Conservation (phyloP, 495 filamentous ascomycete genomes). For the Talaromyces stipitatus region DNA sequence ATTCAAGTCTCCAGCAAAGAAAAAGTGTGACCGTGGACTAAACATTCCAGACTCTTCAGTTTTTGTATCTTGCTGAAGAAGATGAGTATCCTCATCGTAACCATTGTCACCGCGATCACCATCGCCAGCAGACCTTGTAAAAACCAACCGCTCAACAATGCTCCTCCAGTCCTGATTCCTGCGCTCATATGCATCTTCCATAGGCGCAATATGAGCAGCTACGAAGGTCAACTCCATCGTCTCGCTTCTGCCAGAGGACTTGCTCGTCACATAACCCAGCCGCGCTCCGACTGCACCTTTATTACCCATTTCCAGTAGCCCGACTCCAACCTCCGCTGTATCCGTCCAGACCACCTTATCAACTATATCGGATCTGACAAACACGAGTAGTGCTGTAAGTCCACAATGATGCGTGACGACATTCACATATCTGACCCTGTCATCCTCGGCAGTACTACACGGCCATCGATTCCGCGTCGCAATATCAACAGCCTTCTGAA, state of each 20-base stretch:
- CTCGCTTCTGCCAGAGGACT: conserved; percentile 19
- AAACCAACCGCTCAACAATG: conserved; percentile 73
- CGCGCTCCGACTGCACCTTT: conserved; percentile 85
- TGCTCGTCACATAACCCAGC: conserved; percentile 48
- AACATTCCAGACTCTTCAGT: conserved; percentile 46
- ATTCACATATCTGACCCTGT: conserved; percentile 35
- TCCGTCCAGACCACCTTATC: conserved; percentile 51
- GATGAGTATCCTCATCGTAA: conserved; percentile 31
- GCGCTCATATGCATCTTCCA: conserved; percentile 62
- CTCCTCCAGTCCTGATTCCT: conserved; percentile 80
- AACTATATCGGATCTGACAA: conserved; percentile 50
- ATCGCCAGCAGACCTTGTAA: conserved; percentile 24
- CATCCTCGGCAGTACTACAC: neutral
- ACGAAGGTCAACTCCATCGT: conserved; percentile 70
- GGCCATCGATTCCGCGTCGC: conserved; percentile 44
- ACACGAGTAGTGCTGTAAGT: conserved; percentile 84
- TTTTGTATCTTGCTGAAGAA: conserved; percentile 25
- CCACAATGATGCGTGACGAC: conserved; percentile 64
- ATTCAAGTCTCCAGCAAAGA: conserved; percentile 88
- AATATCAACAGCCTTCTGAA: conserved; percentile 59
- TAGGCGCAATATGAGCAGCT: conserved; percentile 80
- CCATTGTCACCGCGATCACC: conserved; percentile 2
- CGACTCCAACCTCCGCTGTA: conserved; percentile 71
- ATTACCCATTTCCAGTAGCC: conserved; percentile 81
- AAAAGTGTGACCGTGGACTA: conserved; percentile 65